phyloP scores from a whole-genome alignment of 2,329 filamentous ascomycete genomes.

The Oidium heveae region DNA sequence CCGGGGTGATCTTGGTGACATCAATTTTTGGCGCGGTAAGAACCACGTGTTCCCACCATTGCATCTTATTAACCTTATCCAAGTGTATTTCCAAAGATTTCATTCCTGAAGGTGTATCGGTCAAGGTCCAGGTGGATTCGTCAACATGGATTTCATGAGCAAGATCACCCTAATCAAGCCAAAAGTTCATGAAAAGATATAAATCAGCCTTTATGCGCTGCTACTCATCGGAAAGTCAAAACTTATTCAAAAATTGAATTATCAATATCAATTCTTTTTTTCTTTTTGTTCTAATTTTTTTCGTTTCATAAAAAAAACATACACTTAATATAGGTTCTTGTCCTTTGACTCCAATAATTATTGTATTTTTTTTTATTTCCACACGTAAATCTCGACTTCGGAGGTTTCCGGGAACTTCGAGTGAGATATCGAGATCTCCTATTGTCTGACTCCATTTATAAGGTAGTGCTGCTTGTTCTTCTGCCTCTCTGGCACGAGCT shows the following conservation, averaged over 20 bases:
- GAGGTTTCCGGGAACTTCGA: constrained; percentile 56
- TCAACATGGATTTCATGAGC: constrained; percentile 57
- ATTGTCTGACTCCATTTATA: constrained; percentile 98
- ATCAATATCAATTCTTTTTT: neutral
- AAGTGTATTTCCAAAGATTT: constrained; percentile 73
- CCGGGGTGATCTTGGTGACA: constrained; percentile 80
- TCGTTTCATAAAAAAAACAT: constrained; percentile 10
- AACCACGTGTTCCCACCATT: constrained; percentile 93
- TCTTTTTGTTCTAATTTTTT: neutral
- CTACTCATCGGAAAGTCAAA: neutral
- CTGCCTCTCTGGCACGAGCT: constrained; percentile 44
- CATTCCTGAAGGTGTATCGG: constrained; percentile 29
- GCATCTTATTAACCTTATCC: constrained; percentile 88
- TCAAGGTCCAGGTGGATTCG: constrained; percentile 86
- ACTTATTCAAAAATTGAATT: no score
- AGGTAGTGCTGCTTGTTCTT: constrained; percentile 72
- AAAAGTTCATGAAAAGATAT: neutral
- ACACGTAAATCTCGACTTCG: constrained; percentile 69
- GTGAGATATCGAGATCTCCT: constrained; percentile 56
- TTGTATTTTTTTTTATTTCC: constrained; percentile 51
- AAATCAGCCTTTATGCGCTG: neutral
- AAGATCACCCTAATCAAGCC: constrained; percentile 42
- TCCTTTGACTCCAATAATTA: constrained; percentile 69
- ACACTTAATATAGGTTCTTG: constrained; percentile 67
- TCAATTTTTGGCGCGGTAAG: constrained; percentile 76